Base-by-base conservation (phyloP, 352 stramenopile genomes). In the Pilasporangium apinafurcum region DNA sequence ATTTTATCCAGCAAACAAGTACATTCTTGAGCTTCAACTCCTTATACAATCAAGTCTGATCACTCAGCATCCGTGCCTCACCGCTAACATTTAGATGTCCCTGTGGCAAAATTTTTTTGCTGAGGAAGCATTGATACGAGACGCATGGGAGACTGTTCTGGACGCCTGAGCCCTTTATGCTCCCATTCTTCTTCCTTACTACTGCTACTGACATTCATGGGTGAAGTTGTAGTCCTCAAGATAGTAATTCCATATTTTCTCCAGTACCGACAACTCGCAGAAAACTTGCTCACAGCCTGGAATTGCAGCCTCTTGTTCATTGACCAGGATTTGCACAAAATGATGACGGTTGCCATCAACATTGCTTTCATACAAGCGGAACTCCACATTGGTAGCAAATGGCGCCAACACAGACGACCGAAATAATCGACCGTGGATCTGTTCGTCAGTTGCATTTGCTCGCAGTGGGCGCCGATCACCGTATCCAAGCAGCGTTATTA, bases 321-420 rank as follows among this genome's bases (percentile, higher is more conserved):
- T 68, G 27, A 77, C 68, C 41, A 69, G 56, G 34, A 81, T 59
- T 24, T 70, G 69, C 16, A 81, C 62, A 40, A 75, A 74, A 56
- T 60, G 69, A 36, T 57, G 49, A n/a, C n/a, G n/a, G 17, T 62
- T 64, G 6, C 56, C 37, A 44, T 77, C 54, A 14, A 52, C 62
- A 27, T 59, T 63, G 34, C 53, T 34, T 21, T 59, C 48, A 52
- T 68, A 83, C 28, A 91, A 37, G 3, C 74, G 71, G 48, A 92
- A 87, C 37, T 82, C 74, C 27, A 91, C 60, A 54, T 91, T 88
- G 14, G 70, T 69, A 3, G 60, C 73, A n/a, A 86, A 86, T 4
- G 79, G 75, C n/a, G 75, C 71, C 3, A 75, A 46, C 26, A 53
- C 44, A 0, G 79, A 82, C 18, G 73, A 71, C 14, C 75, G 71